A percentile compares a stretch with the other conserved stretches of the same genome.
Conservation (phyloP, 208 protist genomes). For the Leishmania tarentolae region DNA sequence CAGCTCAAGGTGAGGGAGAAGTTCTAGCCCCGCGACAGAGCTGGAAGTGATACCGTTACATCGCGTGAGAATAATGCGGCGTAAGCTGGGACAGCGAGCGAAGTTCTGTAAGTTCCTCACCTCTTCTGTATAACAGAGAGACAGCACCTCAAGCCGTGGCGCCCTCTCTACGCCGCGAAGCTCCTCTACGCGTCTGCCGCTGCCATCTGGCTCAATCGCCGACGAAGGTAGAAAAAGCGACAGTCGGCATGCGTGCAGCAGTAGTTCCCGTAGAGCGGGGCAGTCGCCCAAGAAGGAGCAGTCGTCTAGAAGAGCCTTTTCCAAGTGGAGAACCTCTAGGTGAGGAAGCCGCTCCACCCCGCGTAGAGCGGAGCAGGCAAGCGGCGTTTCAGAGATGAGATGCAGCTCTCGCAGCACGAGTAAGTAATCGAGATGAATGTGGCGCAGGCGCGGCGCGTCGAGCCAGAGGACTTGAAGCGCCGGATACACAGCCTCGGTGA, state of each 20-base stretch:
- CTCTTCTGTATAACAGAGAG: slow-evolving; percentile 53
- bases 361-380: slow-evolving; percentile 36
- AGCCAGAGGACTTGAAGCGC: slow-evolving; percentile 58
- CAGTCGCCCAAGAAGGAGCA: slow-evolving; percentile 49
- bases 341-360: slow-evolving; percentile 46
- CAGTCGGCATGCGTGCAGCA: slow-evolving; percentile 62
- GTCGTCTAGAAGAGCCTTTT: slow-evolving; percentile 41
- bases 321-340: slow-evolving; percentile 64
- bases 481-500: slow-evolving; percentile 28
- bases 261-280: slow-evolving; percentile 39
- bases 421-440: slow-evolving; percentile 14
- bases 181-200: slow-evolving; percentile 6
- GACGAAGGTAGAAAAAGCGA: slow-evolving; percentile 10
- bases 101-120: slow-evolving; percentile 44
- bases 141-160: slow-evolving; percentile 45
- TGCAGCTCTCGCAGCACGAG: slow-evolving; percentile 54
- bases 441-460: slow-evolving; percentile 41
- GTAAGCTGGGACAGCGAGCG: slow-evolving; percentile 38
- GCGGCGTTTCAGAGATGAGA: slow-evolving; percentile 43
- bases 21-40: slow-evolving; percentile 45
- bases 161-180: slow-evolving; percentile 48
- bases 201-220: not conserved
- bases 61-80: slow-evolving; percentile 46
- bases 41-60: slow-evolving; percentile 56
- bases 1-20: slow-evolving; percentile 41